Base-by-base conservation (phyloP, 148 eudicot species). In the Rhododendron mucronatum region DNA sequence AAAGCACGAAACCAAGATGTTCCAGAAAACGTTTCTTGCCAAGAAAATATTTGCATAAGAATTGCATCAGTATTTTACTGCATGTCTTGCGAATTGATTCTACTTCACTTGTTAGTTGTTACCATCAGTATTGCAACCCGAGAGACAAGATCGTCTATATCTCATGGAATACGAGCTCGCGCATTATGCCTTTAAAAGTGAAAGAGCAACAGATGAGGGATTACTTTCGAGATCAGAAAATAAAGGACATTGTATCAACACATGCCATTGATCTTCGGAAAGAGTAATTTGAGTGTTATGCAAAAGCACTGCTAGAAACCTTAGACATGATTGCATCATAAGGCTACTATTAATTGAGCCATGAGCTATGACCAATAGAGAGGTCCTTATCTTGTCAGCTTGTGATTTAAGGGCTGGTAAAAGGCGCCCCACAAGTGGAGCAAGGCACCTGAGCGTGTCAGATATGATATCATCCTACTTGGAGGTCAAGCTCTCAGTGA, bases 221-320 rank as follows among this genome's bases (percentile, higher is more conserved):
- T 93, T 94, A 74, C 86, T 93, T 86, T 92, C 97, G 39, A 96
- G 93, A 86, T 96, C 99, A 80, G 90, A 87, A 89, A 96, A 95
- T 18, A 92, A 26, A 12, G 98, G 98, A 88, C 94, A 96, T 80
- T 94, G 92, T 84, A 96, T 90, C 87, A 96, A 83, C 87, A 90
- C 88, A 77, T 89, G 96, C 90, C 95, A 84, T 84, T 96, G 97
- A 67, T 94, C 95, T 74, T 86, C 37, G 15, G 98, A 93, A 84
- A 96, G 97, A n/a, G 98, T 93, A 84, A 94, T 88, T 80, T 89
- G 93, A 30, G 92, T 88, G 88, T 92, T 89, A 69, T 88, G 92
- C 65, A 96, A 85, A 76, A 96, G 95, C 81, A 84, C 89, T 5
- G 96, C 92, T 86, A 96, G 87, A 90, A 96, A 91, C 78, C 90